A percentile compares a stretch with the other conserved stretches of the same genome.
Evolutionary conservation across 2,329 filamentous ascomycete genomes (phyloP).

Genomic region (Fusarium solani-melongenae): DNA sequence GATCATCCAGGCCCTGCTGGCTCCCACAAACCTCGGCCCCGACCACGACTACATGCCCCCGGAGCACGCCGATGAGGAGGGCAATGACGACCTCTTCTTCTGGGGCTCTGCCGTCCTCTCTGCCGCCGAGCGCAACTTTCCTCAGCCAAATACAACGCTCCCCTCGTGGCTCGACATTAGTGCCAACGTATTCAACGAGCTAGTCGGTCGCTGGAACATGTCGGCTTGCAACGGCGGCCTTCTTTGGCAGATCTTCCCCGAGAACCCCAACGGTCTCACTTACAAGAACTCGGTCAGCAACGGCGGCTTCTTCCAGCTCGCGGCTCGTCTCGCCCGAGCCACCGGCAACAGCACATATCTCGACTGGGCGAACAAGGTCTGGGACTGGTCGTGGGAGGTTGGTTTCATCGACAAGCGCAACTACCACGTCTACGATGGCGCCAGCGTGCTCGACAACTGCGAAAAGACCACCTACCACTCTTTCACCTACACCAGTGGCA

Average conservation of each 20-base stretch:
- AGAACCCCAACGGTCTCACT: conserved; percentile 78
- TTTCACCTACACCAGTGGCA: conserved; percentile 74
- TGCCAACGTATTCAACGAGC: conserved; percentile 78
- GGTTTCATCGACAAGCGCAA: conserved; percentile 65
- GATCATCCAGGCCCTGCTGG: conserved; percentile 68
- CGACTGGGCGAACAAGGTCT: conserved; percentile 75
- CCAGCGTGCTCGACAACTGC: conserved; percentile 66
- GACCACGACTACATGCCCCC: conserved; percentile 70
- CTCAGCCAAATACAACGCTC: conserved; percentile 65
- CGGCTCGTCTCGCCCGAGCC: conserved; percentile 77
- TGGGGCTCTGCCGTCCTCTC: conserved; percentile 76
- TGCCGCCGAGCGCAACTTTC: conserved; percentile 76
- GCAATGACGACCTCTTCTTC: conserved; percentile 81
- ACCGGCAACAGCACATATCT: conserved; percentile 74
- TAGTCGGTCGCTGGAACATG: conserved; percentile 76
- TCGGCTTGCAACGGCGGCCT: conserved; percentile 76
- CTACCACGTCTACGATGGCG: conserved; percentile 72
- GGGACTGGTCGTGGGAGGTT: conserved; percentile 70
- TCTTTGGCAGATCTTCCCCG: conserved; percentile 83
- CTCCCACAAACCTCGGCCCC: conserved; percentile 65
- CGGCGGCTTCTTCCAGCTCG: conserved; percentile 84
- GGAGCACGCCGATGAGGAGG: conserved; percentile 67
- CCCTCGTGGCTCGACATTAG: conserved; percentile 76
- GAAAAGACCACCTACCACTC: conserved; percentile 61
- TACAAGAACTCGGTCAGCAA: conserved; percentile 89